Conservation (phyloP, 805 yeast species). For the Ogataea degrootiae region DNA sequence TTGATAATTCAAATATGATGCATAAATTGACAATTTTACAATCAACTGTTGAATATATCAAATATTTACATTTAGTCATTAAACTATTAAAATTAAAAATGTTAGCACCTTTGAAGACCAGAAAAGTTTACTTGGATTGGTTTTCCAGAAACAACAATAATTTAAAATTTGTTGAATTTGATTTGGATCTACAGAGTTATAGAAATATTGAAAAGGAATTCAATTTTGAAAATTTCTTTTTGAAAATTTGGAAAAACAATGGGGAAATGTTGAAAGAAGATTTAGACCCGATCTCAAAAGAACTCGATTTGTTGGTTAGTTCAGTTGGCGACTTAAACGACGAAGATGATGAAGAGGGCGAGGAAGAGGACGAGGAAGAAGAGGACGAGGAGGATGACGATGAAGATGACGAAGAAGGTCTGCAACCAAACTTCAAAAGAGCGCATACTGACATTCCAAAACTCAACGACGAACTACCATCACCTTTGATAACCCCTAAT, state of each 20-base stretch:
- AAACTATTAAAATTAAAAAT: conserved; percentile 46
- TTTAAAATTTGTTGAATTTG: conserved; percentile 47
- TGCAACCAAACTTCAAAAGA: not conserved
- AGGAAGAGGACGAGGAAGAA: conserved; percentile 2
- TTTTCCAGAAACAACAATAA: conserved; percentile 31
- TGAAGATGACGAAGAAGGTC: not conserved
- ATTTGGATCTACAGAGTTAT: conserved; percentile 53
- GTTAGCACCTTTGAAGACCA: conserved; percentile 20
- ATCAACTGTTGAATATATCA: conserved; percentile 77
- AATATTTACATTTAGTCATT: conserved; percentile 59
- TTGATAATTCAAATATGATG: conserved; percentile 39
- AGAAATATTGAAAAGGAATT: conserved; percentile 56
- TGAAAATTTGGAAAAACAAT: conserved; percentile 26
- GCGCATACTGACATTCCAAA: not conserved
- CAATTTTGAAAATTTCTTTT: conserved; percentile 38
- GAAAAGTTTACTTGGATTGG: conserved; percentile 25
- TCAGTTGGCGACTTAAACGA: not conserved
- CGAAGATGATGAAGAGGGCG: conserved; percentile 3
- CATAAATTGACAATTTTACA: conserved; percentile 77
- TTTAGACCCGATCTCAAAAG: conserved; percentile 25
- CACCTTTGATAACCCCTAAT: no score
- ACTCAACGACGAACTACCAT: no score
- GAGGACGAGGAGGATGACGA: conserved; percentile 1
- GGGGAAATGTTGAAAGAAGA: conserved; percentile 19
- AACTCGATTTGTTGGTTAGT: conserved; percentile 10